These are phyloP conservation scores for Claviceps spartinae DNA, from an alignment of 2,329 filamentous ascomycete species.

Conservation along the genomic window DNA sequence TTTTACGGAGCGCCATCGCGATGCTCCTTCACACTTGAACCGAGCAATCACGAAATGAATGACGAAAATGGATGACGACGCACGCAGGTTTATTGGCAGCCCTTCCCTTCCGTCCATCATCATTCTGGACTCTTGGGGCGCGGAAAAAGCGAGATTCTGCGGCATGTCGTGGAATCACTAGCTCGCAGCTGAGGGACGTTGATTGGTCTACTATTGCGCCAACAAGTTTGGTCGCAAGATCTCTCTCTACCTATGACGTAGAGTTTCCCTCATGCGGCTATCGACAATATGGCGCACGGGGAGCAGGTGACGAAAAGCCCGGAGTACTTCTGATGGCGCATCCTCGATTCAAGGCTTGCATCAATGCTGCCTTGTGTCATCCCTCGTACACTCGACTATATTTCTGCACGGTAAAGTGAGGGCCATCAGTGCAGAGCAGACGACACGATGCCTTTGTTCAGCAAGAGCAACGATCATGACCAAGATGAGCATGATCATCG, in stretches of 20 bases:
- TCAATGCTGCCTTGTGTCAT: not conserved
- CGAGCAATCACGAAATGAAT: no score
- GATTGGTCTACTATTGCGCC: not conserved
- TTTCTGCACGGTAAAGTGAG: not conserved
- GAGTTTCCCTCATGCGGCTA: constrained; percentile 1
- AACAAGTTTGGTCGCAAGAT: not conserved
- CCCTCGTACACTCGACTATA: not conserved
- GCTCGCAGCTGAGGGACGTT: not conserved
- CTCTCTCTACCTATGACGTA: constrained; percentile 5
- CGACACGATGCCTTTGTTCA: constrained; percentile 22
- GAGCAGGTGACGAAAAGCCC: not conserved
- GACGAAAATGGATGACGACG: no score
- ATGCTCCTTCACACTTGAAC: no score
- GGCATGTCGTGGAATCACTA: not conserved
- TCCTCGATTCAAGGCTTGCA: not conserved
- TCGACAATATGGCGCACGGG: not conserved
- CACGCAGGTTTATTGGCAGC: no score
- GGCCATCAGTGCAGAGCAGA: not conserved
- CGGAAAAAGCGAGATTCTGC: no score
- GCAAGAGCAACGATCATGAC: constrained; percentile 13
- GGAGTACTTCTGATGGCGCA: not conserved
- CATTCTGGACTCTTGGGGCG: no score
- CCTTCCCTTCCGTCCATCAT: no score
- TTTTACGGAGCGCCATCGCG: no score
- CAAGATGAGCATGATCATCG: constrained; percentile 7